Evolutionary conservation across 73 alveolate genomes (phyloP).

Genomic region (Paramecium biaurelia): DNA sequence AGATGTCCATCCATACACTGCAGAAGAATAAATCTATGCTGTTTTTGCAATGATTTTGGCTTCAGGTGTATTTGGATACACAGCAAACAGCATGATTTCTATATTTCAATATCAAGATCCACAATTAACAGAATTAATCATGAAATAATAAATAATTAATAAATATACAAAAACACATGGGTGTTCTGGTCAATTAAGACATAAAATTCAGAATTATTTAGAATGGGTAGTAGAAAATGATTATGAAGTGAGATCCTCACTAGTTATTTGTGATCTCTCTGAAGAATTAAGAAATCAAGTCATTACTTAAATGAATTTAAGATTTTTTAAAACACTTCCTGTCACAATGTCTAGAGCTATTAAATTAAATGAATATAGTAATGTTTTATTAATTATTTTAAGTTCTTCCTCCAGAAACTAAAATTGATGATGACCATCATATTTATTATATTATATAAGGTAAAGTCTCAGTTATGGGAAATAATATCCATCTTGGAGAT

Average conservation of each 20-base stretch:
- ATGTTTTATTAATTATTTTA: not conserved
- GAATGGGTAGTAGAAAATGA: conserved; percentile 45
- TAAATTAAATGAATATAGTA: not conserved
- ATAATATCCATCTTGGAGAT: not conserved
- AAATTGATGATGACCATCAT: not conserved
- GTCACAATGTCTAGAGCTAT: not conserved
- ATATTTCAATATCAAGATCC: not conserved
- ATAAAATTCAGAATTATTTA: not conserved
- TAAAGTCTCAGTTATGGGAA: not conserved
- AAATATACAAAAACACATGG: not conserved
- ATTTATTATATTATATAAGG: not conserved
- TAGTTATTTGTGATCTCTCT: not conserved
- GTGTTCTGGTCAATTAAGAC: not conserved
- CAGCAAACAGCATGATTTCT: conserved; percentile 33
- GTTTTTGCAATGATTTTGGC: conserved; percentile 82
- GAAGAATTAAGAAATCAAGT: conserved; percentile 1
- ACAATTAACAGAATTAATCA: not conserved
- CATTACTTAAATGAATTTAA: not conserved
- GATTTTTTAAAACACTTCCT: not conserved
- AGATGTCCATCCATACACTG: conserved; percentile 83
- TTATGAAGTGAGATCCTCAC: not conserved
- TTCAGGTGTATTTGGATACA: conserved; percentile 59
- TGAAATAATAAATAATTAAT: not conserved
- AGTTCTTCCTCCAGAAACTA: not conserved
- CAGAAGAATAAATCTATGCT: conserved; percentile 82